Base-by-base conservation (phyloP, 1,284 basidiomycete species). In the Meira nashicola region DNA sequence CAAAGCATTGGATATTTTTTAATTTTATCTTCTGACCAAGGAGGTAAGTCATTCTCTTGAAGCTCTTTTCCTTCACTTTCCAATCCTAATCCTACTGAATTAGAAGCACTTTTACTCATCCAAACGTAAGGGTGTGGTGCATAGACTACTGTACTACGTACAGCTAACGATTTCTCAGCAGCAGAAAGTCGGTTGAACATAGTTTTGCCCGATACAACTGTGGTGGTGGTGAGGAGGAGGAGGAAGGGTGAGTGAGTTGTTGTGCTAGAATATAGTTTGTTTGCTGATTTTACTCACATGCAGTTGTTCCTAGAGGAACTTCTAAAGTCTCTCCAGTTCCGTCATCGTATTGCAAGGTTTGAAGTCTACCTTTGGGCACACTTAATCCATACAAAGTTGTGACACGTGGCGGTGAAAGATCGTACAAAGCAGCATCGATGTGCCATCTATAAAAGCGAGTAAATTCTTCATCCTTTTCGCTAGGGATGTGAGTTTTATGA, bases 401-500 rank as follows among this genome's bases (percentile, higher is more conserved):
- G 43, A 91, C 91, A 68, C 84, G 87, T 2, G 92, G 92, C 33
- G 74, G 63, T 21, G 85, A 84, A 23, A 91, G 84, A 63, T 89
- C 86, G 78, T 94, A 95, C 25, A 94, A 80, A 0, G 92, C 92
- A 0, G 92, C 92, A 71, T 95, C 92, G 78, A 94, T 93, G 80
- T 94, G 91, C 80, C 80, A 73, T 68, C 63, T 57, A 46, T 92
- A 92, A 83, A 90, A 93, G 33, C 88, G 89, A 0, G 89, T 90
- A 66, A 90, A 91, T 74, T 91, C 89, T 68, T 91, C 89, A 41
- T 89, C 87, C 64, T 94, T 90, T 68, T 88, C 88, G 1, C 84
- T 82, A 2, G 86, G 86, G 28, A 92, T 83, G n/a, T 80, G 80
- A 38, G 87, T 87, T 80, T 89, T 90, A 82, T 95, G 92, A 81